Percentiles rank a stretch among this genome's conserved stretches.
phyloP scores from a whole-genome alignment of 2,329 filamentous ascomycete species.

The Hymenoscyphus albidus region DNA sequence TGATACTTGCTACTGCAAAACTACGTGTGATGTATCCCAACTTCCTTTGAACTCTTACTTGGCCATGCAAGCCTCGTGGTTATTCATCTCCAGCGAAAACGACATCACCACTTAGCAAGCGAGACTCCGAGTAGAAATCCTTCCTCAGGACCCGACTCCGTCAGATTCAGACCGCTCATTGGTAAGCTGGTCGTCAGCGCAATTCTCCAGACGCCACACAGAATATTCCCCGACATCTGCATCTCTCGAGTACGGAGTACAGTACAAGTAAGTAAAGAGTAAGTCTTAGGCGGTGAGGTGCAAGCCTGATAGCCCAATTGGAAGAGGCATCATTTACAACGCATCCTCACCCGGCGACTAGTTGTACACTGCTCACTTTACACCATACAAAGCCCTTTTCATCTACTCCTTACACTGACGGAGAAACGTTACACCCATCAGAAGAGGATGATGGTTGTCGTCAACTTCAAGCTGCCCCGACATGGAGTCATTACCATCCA shows the following conservation, averaged over 20 bases:
- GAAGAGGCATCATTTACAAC: neutral
- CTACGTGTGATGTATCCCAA: neutral
- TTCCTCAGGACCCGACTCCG: neutral
- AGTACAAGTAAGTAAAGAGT: no score
- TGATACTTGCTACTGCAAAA: no score
- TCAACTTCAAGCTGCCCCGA: neutral
- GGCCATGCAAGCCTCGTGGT: constrained; percentile 1
- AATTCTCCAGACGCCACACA: neutral
- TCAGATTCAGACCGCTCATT: neutral
- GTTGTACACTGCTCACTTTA: neutral
- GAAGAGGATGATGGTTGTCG: neutral
- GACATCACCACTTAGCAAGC: neutral
- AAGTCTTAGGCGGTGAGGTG: neutral
- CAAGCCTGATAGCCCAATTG: neutral
- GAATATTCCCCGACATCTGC: neutral
- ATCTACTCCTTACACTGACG: neutral
- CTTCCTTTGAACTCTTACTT: neutral
- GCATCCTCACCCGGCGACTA: neutral
- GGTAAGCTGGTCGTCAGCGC: neutral
- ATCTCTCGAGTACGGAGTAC: neutral
- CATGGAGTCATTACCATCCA: neutral
- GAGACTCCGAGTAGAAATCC: neutral
- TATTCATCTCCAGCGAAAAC: neutral
- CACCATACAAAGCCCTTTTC: neutral
- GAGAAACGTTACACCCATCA: neutral